Percentiles rank a stretch among this genome's conserved stretches.
phyloP scores from a whole-genome alignment of 2,329 filamentous ascomycete species.

The Penicillium capsulatum region DNA sequence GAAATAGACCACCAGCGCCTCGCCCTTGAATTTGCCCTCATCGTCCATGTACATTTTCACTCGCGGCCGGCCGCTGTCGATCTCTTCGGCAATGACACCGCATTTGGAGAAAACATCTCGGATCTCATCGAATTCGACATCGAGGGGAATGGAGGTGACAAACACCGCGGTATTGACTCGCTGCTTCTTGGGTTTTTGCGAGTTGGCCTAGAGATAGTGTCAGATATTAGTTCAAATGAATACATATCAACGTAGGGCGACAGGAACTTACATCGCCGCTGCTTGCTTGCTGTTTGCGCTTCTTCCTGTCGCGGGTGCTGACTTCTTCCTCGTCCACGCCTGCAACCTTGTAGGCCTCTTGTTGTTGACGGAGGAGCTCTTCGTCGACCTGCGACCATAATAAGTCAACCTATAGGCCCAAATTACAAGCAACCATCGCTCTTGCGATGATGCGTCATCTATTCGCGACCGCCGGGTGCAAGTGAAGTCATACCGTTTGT shows the following conservation, averaged over 20 bases:
- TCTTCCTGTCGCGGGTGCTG: constrained; percentile 49
- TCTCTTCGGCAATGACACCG: constrained; percentile 89
- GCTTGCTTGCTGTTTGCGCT: constrained; percentile 48
- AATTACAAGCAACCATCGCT: neutral
- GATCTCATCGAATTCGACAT: constrained; percentile 76
- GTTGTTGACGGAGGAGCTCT: constrained; percentile 57
- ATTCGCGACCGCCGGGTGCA: neutral
- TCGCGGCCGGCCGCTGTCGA: constrained; percentile 78
- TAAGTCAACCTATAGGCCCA: constrained; percentile 1
- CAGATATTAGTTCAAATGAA: neutral
- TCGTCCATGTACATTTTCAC: constrained; percentile 91
- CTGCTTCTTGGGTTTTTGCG: constrained; percentile 41
- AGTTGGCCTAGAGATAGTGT: constrained; percentile 21
- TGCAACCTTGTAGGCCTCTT: constrained; percentile 56
- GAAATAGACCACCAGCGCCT: constrained; percentile 91
- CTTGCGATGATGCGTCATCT: neutral
- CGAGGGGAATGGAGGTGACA: constrained; percentile 78
- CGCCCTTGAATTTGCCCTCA: constrained; percentile 82
- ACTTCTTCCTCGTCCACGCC: constrained; percentile 54
- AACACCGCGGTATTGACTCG: constrained; percentile 84
- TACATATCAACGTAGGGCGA: neutral
- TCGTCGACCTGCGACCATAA: constrained; percentile 52
- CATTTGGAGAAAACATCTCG: constrained; percentile 80
- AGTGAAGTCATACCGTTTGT: constrained; percentile 50
- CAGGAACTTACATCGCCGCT: constrained; percentile 46